Percentiles rank a stretch among this genome's conserved stretches.
Evolutionary conservation across 495 filamentous ascomycete genomes (phyloP).

Genomic region (Monascus purpureus): DNA sequence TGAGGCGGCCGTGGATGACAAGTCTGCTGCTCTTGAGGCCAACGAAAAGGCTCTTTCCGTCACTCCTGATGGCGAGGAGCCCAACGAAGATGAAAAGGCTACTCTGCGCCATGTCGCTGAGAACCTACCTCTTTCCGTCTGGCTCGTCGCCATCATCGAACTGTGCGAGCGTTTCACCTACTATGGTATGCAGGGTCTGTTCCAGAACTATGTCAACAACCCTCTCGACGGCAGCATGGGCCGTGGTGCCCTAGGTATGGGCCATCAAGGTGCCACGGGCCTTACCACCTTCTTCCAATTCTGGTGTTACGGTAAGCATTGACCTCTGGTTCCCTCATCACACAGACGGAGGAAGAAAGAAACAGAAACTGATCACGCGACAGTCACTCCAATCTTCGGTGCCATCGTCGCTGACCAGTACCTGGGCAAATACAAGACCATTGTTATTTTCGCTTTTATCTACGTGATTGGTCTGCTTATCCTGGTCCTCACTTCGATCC

Average conservation of each 20-base stretch:
- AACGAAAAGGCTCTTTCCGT: constrained; percentile 18
- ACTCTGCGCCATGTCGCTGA: constrained; percentile 40
- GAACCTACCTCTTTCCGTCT: constrained; percentile 41
- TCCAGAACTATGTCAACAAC: constrained; percentile 46
- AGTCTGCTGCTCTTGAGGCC: constrained; percentile 11
- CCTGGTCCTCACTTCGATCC: constrained; percentile 35
- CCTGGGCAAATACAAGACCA: constrained; percentile 57
- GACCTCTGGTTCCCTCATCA: background rate
- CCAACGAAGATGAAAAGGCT: constrained; percentile 38
- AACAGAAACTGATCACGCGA: no score
- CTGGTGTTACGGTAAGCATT: constrained; percentile 37
- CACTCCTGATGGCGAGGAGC: constrained; percentile 36
- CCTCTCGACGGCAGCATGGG: constrained; percentile 30
- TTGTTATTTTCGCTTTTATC: constrained; percentile 39
- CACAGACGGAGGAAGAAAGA: no score
- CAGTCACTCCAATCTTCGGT: constrained; percentile 42
- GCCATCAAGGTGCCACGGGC: constrained; percentile 41
- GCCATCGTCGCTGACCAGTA: constrained; percentile 52
- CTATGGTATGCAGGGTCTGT: constrained; percentile 43
- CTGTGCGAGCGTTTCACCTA: constrained; percentile 56
- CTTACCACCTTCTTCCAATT: constrained; percentile 49
- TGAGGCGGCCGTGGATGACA: constrained; percentile 3
- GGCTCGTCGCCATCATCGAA: constrained; percentile 48
- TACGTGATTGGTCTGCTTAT: constrained; percentile 35
- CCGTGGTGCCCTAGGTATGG: constrained; percentile 42